Conservation (phyloP, 768 basidiomycete species). For the Hirschioporus abietinus region DNA sequence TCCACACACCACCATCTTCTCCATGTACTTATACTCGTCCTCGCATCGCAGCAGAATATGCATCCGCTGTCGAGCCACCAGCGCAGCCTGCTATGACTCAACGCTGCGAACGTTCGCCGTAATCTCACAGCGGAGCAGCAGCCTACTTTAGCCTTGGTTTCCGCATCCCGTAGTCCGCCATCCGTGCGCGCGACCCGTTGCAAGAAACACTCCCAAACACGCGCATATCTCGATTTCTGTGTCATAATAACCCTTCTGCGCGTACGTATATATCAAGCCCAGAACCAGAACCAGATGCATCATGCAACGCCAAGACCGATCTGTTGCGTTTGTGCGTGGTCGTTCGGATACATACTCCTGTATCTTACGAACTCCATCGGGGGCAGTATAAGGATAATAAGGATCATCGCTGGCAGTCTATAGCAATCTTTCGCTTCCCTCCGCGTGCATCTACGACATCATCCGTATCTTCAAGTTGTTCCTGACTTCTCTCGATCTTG, state of each 20-base stretch:
- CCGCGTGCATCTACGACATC: background rate
- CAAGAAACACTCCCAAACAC: background rate
- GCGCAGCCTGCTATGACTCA: background rate
- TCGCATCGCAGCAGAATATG: background rate
- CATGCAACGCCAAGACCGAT: background rate
- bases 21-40: background rate
- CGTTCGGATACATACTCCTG: background rate
- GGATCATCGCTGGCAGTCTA: background rate
- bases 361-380: background rate
- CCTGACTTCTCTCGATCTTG: too few relatives aligned
- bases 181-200: background rate
- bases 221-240: background rate
- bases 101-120: background rate
- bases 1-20: background rate
- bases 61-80: background rate
- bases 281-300: background rate
- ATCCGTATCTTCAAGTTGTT: background rate
- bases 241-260: background rate
- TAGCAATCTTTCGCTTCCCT: background rate
- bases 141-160: background rate
- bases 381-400: background rate
- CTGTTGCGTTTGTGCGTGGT: background rate
- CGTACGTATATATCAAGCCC: background rate
- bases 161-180: slow-evolving; percentile 1
- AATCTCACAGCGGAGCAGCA: background rate